These are phyloP conservation scores for Gynandropsis gynandra DNA, from an alignment of 345 rosid genomes.

Conservation along the genomic window DNA sequence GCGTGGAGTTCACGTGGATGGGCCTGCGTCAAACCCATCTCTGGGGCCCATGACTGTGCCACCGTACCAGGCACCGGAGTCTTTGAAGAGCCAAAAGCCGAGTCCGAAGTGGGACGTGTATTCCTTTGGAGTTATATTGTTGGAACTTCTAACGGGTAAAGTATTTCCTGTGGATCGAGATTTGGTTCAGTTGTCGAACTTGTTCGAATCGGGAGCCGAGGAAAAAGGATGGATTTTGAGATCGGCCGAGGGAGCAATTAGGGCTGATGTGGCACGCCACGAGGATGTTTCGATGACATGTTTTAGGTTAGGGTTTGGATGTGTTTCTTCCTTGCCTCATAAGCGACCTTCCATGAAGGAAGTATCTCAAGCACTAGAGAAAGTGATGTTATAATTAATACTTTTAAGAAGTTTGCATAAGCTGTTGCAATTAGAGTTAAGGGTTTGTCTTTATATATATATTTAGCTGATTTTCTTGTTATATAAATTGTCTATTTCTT, in stretches of 20 bases:
- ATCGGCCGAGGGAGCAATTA: constrained; percentile 48
- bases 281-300: constrained; percentile 54
- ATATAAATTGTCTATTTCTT: no score
- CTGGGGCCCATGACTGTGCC: constrained; percentile 13
- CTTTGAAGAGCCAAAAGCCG: constrained; percentile 45
- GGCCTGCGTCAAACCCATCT: constrained; percentile 22
- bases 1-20: constrained; percentile 10
- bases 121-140: constrained; percentile 60
- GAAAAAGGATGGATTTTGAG: constrained; percentile 45
- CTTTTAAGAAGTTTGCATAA: no score
- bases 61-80: constrained; percentile 72
- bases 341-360: constrained; percentile 91
- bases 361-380: constrained; percentile 56
- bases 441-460: no score
- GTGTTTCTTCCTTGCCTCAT: constrained; percentile 57
- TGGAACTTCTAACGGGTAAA: constrained; percentile 72
- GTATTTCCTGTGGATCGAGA: constrained; percentile 43
- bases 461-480: no score
- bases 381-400: no score
- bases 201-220: constrained; percentile 30
- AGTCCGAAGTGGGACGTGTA: constrained; percentile 79
- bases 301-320: constrained; percentile 61
- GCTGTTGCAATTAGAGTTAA: no score
- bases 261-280: constrained; percentile 42
- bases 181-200: constrained; percentile 40